These are phyloP conservation scores for Solanum virginianum DNA, from an alignment of 257 asterid genomes.

Conservation along the genomic window DNA sequence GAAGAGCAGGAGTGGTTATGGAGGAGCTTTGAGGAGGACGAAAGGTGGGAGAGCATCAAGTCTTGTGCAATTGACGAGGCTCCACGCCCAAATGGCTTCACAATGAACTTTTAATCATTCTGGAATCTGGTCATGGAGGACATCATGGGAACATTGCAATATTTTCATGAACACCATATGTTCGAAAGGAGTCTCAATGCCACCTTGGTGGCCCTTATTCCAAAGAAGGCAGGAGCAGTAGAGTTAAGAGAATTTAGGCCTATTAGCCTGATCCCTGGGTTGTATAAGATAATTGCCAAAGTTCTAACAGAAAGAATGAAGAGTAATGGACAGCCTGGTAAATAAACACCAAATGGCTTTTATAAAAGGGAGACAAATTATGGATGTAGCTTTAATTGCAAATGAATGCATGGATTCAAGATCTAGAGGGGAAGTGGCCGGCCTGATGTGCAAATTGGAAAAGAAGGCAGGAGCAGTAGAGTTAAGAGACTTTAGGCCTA, in stretches of 20 bases:
- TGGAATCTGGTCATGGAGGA: neutral
- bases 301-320: neutral
- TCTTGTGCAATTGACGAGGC: neutral
- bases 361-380: neutral
- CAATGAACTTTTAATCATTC: neutral
- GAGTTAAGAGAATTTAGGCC: neutral
- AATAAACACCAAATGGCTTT: neutral
- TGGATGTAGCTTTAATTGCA: neutral
- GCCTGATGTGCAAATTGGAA: neutral
- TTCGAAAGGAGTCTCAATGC: neutral
- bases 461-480: neutral
- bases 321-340: neutral
- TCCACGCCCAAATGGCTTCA: neutral
- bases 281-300: neutral
- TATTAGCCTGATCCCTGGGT: neutral
- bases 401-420: neutral
- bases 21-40: neutral
- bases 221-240: neutral
- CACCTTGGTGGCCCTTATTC: neutral
- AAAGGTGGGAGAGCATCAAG: neutral
- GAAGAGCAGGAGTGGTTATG: neutral
- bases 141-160: neutral
- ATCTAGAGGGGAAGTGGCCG: neutral
- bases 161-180: neutral
- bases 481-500: neutral